These are phyloP conservation scores for Suhomyces terraborum DNA, from an alignment of 1,139 yeast species.

Conservation along the genomic window DNA sequence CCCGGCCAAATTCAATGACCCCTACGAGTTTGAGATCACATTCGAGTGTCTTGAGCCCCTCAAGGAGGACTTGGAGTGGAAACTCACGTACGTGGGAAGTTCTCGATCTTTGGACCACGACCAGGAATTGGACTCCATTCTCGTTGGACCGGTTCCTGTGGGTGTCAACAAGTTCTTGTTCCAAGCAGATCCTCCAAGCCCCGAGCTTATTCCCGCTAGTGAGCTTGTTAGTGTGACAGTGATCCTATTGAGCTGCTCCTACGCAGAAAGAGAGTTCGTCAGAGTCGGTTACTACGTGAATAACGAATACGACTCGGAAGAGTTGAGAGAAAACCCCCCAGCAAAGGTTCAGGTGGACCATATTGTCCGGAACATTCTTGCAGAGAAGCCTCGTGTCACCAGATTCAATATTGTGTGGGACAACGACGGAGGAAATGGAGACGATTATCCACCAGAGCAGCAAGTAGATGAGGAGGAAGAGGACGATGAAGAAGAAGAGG, in stretches of 20 bases:
- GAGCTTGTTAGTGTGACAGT: slow-evolving; percentile 96
- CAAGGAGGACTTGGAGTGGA: slow-evolving; percentile 95
- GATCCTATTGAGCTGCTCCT: slow-evolving; percentile 85
- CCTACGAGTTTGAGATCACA: slow-evolving; percentile 95
- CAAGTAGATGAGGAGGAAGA: slow-evolving; percentile 54
- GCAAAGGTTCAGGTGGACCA: slow-evolving; percentile 91
- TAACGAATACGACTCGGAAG: slow-evolving; percentile 93
- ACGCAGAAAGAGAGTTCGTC: slow-evolving; percentile 91
- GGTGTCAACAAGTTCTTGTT: slow-evolving; percentile 92
- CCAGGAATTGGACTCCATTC: slow-evolving; percentile 90
- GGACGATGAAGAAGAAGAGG: slow-evolving; percentile 55
- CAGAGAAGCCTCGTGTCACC: slow-evolving; percentile 97
- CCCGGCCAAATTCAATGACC: slow-evolving; percentile 91
- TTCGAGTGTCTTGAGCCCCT: slow-evolving; percentile 94
- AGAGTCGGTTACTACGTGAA: slow-evolving; percentile 97
- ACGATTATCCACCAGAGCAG: slow-evolving; percentile 70
- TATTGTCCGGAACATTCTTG: slow-evolving; percentile 89
- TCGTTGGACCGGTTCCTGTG: slow-evolving; percentile 98
- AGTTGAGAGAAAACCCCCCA: slow-evolving; percentile 91
- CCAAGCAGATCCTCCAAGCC: slow-evolving; percentile 95
- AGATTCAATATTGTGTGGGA: slow-evolving; percentile 97
- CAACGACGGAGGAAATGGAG: slow-evolving; percentile 60
- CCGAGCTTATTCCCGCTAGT: slow-evolving; percentile 92
- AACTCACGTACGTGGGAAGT: slow-evolving; percentile 93
- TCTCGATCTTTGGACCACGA: slow-evolving; percentile 92